Percentiles rank a stretch among this genome's conserved stretches.
These are phyloP conservation scores for Suillus brevipes DNA, from an alignment of 768 basidiomycete species.

Conservation along the genomic window DNA sequence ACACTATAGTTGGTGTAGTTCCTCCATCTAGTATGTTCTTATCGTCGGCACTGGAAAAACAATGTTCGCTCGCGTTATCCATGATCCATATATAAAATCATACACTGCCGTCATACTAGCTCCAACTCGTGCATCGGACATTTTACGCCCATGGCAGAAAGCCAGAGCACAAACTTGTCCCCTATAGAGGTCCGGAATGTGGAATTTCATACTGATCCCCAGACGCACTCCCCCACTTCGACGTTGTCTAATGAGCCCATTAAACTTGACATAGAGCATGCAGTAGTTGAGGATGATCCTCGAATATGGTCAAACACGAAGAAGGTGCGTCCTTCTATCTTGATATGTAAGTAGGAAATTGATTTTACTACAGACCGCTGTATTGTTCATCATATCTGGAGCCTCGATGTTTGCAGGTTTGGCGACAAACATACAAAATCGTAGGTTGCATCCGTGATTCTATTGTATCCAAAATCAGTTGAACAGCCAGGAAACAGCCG, in stretches of 20 bases:
- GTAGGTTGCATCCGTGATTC: slow-evolving; percentile 15
- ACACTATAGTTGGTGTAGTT: neutral
- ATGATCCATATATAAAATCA: neutral
- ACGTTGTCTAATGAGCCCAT: neutral
- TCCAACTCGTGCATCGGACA: neutral
- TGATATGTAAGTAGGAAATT: neutral
- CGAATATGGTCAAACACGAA: slow-evolving; percentile 54
- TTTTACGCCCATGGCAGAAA: neutral
- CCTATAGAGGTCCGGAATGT: neutral
- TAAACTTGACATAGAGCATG: slow-evolving; percentile 37
- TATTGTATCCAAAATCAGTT: neutral
- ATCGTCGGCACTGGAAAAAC: neutral
- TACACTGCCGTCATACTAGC: neutral
- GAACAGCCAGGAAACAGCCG: slow-evolving; percentile 46
- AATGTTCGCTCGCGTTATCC: neutral
- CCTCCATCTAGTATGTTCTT: neutral
- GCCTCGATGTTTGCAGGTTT: slow-evolving; percentile 28
- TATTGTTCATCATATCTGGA: slow-evolving; percentile 27
- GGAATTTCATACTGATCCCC: neutral
- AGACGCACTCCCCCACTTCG: neutral
- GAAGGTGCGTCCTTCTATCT: slow-evolving; percentile 42
- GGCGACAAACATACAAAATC: slow-evolving; percentile 28
- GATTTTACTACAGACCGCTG: slow-evolving; percentile 16
- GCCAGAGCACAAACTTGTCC: slow-evolving; percentile 4
- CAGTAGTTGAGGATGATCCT: slow-evolving; percentile 56